These are phyloP conservation scores for Blastocystis sp. DNA, from an alignment of 352 stramenopile genomes.

Conservation along the genomic window DNA sequence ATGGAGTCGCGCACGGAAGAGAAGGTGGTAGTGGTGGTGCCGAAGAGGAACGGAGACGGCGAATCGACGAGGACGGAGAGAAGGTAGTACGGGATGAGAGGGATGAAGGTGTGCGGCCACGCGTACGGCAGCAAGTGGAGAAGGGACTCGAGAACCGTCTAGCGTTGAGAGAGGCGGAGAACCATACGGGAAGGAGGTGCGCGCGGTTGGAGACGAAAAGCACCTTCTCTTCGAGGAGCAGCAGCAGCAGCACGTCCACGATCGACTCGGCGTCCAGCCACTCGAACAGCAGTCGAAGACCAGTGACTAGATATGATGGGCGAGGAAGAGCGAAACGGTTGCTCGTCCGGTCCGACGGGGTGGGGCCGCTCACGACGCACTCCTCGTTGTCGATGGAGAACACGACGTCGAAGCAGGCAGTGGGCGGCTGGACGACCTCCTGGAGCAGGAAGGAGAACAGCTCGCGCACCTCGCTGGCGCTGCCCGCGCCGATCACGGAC, in stretches of 20 bases:
- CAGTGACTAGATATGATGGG: neutral
- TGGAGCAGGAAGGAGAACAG: neutral
- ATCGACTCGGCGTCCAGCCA: slow-evolving; percentile 12
- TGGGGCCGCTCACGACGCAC: neutral
- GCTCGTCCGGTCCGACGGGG: neutral
- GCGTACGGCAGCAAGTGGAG: slow-evolving; percentile 33
- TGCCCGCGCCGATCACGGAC: neutral
- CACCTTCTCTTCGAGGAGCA: slow-evolving; percentile 38
- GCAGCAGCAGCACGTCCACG: slow-evolving; percentile 1
- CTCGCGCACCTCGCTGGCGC: neutral
- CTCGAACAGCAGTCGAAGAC: slow-evolving; percentile 23
- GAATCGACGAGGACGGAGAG: slow-evolving; percentile 25
- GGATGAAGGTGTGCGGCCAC: slow-evolving; percentile 37
- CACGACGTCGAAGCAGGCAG: neutral
- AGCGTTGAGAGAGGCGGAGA: neutral
- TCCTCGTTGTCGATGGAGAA: neutral
- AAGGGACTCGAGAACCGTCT: slow-evolving; percentile 25
- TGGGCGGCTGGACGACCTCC: neutral
- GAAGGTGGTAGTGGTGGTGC: neutral
- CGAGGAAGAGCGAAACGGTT: neutral
- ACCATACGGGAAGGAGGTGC: neutral
- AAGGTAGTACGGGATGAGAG: slow-evolving; percentile 34
- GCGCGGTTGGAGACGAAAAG: slow-evolving; percentile 48
- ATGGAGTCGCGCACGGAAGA: neutral
- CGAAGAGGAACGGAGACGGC: slow-evolving; percentile 58